Base-by-base conservation (phyloP, 2,329 filamentous ascomycete species). In the Nemania bipapillata region DNA sequence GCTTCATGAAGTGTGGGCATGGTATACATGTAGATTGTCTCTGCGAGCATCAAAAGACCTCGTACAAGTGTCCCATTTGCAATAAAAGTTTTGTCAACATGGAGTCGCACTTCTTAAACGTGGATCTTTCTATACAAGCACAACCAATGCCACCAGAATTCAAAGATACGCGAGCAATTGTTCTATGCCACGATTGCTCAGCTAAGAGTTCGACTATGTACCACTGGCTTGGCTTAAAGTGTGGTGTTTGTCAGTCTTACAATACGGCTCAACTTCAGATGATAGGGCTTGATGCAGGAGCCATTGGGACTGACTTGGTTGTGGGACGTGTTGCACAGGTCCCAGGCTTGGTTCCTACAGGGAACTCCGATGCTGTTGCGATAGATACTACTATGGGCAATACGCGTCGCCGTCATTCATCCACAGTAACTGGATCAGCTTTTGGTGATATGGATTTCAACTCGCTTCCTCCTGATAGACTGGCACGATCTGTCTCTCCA, bases 31-130 rank as follows among this genome's bases (percentile, higher is more conserved):
- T 92, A 75, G 89, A 88, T 66, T 99, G 96, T 81, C 96, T 97
- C 77, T 89, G 92, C 53, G 89, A 96, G 74, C 92, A 97, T 78
- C 94, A 96, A 84, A 90, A 91, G 75, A 90, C 89, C 3, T 96
- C 94, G 5, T 99, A 98, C 83, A 96, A 95, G 77, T 99, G 96
- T 76, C 96, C 95, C 0, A 94, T 97, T 56, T 99, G 96, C 86
- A 97, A 91, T 82, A 97, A 96, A 80, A 97, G 92, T 72, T 91
- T 97, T n/a, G 89, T 93, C 73, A 98, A 98, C 77, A 99, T 99
- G 95, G 95, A 97, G 77, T 88, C 92, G 42, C 92, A 96, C 74
- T 99, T 98, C 83, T 90, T 93, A 56, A 96, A 96, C 74, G 82
- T 98, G 37, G 95, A 97, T 76, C 88, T 94, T 60, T 91, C 93